A percentile compares a stretch with the other conserved stretches of the same genome.
Conservation (phyloP, 139 green algal genomes). For the Closterium sp. region DNA sequence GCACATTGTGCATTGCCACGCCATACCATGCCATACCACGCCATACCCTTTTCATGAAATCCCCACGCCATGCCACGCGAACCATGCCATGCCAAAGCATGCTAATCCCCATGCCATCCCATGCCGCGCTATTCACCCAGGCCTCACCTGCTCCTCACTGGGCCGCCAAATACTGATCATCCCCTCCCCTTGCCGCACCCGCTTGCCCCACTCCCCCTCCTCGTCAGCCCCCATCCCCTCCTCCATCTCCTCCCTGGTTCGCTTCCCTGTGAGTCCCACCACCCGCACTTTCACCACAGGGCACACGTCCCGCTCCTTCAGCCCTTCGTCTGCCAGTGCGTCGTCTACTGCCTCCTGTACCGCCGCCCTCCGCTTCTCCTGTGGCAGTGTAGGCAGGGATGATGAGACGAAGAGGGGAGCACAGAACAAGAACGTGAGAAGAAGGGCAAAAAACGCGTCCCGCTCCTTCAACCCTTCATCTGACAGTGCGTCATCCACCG, state of each 20-base stretch:
- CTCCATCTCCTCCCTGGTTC: background rate
- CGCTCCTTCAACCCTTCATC: background rate
- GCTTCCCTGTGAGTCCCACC: background rate
- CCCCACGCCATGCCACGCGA: background rate
- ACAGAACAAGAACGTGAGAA: too few species aligned
- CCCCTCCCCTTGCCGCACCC: slow-evolving; percentile 7
- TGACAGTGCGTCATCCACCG: slow-evolving; percentile 2
- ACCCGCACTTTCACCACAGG: slow-evolving; percentile 7
- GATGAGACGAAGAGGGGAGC: too few species aligned
- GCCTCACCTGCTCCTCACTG: slow-evolving; percentile 22
- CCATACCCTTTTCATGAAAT: background rate
- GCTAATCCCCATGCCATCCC: background rate
- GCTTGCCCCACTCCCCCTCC: slow-evolving; percentile 3
- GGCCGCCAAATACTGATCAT: slow-evolving; percentile 11
- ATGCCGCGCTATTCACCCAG: background rate
- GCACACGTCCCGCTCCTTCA: slow-evolving; percentile 9
- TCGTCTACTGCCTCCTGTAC: slow-evolving; percentile 15
- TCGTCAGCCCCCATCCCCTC: background rate
- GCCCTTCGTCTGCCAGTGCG: background rate
- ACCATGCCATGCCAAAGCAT: background rate
- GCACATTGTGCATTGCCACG: background rate
- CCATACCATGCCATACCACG: background rate
- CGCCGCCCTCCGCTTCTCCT: background rate
- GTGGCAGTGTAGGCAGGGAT: too few species aligned
- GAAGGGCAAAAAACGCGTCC: background rate